These are phyloP conservation scores for Microbotryomycetes sp. DNA, from an alignment of 1,284 basidiomycete genomes.

Conservation along the genomic window DNA sequence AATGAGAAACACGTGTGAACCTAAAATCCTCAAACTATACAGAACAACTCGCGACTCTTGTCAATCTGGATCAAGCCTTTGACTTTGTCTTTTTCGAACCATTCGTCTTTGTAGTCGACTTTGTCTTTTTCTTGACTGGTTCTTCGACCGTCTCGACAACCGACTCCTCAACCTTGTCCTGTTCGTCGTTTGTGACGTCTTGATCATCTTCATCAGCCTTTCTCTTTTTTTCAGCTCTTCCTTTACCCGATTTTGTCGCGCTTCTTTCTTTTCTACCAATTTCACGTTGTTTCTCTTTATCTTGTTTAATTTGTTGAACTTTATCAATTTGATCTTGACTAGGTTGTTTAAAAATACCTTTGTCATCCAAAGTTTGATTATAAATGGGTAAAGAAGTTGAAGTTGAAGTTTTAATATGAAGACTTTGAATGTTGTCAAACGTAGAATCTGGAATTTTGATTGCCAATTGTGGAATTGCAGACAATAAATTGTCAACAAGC, in stretches of 20 bases:
- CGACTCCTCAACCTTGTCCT: constrained; percentile 6
- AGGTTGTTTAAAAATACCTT: constrained; percentile 38
- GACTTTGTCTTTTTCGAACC: constrained; percentile 53
- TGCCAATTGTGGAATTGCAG: constrained; percentile 70
- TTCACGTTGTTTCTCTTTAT: constrained; percentile 39
- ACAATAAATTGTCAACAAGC: constrained; percentile 69
- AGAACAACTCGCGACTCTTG: too few species aligned
- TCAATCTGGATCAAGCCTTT: too few species aligned
- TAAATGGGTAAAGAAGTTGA: constrained; percentile 85
- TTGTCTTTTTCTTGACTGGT: constrained; percentile 63
- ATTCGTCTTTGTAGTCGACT: constrained; percentile 50
- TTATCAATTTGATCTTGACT: constrained; percentile 29
- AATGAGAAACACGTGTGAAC: too few species aligned
- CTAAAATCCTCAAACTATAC: too few species aligned
- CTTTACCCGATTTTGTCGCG: constrained; percentile 11
- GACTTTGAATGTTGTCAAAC: constrained; percentile 64
- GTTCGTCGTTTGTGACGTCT: constrained; percentile 18
- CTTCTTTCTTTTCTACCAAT: constrained; percentile 42
- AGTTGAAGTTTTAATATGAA: constrained; percentile 85
- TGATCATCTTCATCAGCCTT: constrained; percentile 39
- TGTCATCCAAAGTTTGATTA: constrained; percentile 53
- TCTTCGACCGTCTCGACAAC: constrained; percentile 10
- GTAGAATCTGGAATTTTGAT: constrained; percentile 52
- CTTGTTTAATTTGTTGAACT: constrained; percentile 28
- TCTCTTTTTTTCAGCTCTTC: constrained; percentile 37